phyloP scores from a whole-genome alignment of 306 rosid species.

The Spatholobus suberectus region DNA sequence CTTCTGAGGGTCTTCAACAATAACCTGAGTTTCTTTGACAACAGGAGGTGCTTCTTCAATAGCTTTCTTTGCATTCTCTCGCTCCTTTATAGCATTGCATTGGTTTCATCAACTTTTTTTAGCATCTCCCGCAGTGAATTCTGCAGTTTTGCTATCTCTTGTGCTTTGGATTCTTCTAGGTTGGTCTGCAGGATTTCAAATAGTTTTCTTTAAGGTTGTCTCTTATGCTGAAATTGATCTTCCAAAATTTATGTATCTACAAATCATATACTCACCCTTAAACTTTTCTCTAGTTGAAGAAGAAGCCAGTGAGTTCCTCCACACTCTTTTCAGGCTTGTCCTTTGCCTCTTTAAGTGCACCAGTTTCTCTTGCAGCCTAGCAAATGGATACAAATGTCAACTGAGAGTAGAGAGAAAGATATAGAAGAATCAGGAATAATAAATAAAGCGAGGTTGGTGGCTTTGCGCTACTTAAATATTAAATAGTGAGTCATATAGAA shows the following conservation, averaged over 20 bases:
- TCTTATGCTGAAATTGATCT: constrained; percentile 33
- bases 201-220: constrained; percentile 33
- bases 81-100: constrained; percentile 68
- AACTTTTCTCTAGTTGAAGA: constrained; percentile 83
- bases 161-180: constrained; percentile 83
- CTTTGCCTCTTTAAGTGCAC: constrained; percentile 90
- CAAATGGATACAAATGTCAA: constrained; percentile 43
- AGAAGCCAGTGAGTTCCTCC: constrained; percentile 94
- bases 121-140: constrained; percentile 72
- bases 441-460: not conserved
- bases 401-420: constrained; percentile 15
- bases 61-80: constrained; percentile 68
- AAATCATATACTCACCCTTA: constrained; percentile 66
- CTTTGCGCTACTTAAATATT: constrained; percentile 16
- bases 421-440: not conserved
- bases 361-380: constrained; percentile 92
- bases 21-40: constrained; percentile 74
- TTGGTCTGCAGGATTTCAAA: constrained; percentile 68
- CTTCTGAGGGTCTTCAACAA: constrained; percentile 80
- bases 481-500: constrained; percentile 3
- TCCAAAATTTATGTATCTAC: constrained; percentile 29
- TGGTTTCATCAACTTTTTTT: constrained; percentile 69
- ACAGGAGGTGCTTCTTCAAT: constrained; percentile 82
- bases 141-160: constrained; percentile 81
- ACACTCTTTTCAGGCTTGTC: constrained; percentile 82